Evolutionary conservation across 2,329 filamentous ascomycete genomes (phyloP).

Genomic region (Phoma sp.): DNA sequence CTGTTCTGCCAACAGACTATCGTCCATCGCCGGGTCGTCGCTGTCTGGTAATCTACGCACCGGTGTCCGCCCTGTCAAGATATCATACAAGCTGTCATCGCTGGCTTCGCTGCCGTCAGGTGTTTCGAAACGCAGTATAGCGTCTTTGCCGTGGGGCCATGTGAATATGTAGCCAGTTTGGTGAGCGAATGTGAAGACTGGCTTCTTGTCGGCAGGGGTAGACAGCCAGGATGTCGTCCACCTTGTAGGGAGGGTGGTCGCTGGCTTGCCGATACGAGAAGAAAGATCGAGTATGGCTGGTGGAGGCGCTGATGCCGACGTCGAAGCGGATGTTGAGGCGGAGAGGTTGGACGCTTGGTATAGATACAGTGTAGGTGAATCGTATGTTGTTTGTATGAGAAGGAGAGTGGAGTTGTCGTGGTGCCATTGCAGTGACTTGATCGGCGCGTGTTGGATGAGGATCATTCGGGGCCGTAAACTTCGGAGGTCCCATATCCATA

Average conservation of each 20-base stretch:
- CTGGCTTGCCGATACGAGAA: conserved; percentile 32
- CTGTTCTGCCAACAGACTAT: conserved; percentile 15
- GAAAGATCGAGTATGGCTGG: conserved; percentile 37
- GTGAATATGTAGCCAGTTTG: conserved; percentile 48
- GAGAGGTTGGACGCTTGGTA: conserved; percentile 37
- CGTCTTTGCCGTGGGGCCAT: conserved; percentile 51
- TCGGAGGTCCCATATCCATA: conserved; percentile 56
- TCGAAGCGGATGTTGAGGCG: conserved; percentile 23
- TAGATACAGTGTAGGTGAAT: conserved; percentile 50
- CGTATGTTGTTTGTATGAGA: conserved; percentile 52
- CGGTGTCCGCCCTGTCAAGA: conserved; percentile 55
- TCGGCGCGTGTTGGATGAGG: conserved; percentile 53
- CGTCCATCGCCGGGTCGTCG: conserved; percentile 14
- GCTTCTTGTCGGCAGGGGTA: conserved; percentile 38
- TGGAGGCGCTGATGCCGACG: conserved; percentile 19
- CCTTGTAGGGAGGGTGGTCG: conserved; percentile 24
- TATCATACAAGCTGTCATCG: conserved; percentile 57
- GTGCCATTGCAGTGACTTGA: conserved; percentile 55
- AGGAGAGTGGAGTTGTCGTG: conserved; percentile 45
- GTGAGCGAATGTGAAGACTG: conserved; percentile 46
- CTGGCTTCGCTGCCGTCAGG: conserved; percentile 46
- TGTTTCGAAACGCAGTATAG: conserved; percentile 39
- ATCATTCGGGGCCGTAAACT: conserved; percentile 49
- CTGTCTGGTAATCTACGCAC: conserved; percentile 39
- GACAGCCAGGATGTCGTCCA: conserved; percentile 40